These are phyloP conservation scores for Aphanomyces euteiches DNA, from an alignment of 352 stramenopile species.

Conservation along the genomic window DNA sequence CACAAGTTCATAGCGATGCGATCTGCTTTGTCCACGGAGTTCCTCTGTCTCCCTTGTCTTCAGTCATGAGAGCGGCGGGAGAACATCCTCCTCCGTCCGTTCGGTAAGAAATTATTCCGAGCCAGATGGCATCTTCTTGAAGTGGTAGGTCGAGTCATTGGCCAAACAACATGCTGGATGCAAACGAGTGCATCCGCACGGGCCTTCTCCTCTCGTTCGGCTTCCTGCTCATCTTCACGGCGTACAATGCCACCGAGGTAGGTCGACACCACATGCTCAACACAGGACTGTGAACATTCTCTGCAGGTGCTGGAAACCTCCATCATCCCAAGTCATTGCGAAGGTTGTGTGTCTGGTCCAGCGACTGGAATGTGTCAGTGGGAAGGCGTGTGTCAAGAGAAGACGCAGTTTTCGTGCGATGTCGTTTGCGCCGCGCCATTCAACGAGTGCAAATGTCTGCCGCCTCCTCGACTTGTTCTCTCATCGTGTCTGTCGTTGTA, in stretches of 20 bases:
- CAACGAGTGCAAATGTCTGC: constrained; percentile 26
- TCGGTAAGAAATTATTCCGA: too few relatives aligned
- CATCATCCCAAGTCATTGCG: constrained; percentile 11
- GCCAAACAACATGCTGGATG: not conserved
- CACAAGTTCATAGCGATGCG: too few relatives aligned
- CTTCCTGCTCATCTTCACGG: not conserved
- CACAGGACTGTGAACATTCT: too few relatives aligned
- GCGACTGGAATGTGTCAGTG: constrained; percentile 3
- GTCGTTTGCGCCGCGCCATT: constrained; percentile 16
- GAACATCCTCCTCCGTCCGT: too few relatives aligned
- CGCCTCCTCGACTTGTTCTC: not conserved
- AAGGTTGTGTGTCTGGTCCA: not conserved
- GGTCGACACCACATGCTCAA: too few relatives aligned
- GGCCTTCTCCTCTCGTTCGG: not conserved
- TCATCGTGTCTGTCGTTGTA: not conserved
- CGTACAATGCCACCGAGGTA: not conserved
- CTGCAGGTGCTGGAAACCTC: constrained; percentile 17
- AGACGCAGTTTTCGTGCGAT: constrained; percentile 24
- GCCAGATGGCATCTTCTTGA: too few relatives aligned
- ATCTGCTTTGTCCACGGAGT: too few relatives aligned
- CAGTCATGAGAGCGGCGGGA: too few relatives aligned
- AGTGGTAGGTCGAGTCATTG: too few relatives aligned
- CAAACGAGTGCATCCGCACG: not conserved
- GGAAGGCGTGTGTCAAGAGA: constrained; percentile 10
- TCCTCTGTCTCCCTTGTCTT: too few relatives aligned